Percentiles rank a stretch among this genome's conserved stretches.
These are phyloP conservation scores for Phaseolus lunatus DNA, from an alignment of 306 rosid species.

Conservation along the genomic window DNA sequence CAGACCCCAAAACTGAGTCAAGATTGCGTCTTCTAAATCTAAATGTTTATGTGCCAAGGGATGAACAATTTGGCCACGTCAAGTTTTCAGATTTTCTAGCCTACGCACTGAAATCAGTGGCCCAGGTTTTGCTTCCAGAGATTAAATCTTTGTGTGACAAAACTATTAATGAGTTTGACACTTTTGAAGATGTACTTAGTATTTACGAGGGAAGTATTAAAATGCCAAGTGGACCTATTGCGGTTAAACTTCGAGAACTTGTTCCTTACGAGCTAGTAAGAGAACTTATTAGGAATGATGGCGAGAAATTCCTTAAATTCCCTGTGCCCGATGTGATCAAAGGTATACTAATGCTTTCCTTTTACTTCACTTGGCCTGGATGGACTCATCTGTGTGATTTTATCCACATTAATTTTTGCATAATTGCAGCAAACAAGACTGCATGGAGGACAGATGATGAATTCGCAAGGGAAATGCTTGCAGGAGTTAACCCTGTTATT, in stretches of 20 bases:
- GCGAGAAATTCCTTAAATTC: conserved; percentile 78
- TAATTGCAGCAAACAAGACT: conserved; percentile 60
- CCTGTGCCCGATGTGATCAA: conserved; percentile 87
- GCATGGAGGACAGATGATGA: conserved; percentile 98
- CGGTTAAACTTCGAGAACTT: conserved; percentile 55
- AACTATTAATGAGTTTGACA: conserved; percentile 84
- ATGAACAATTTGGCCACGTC: conserved; percentile 73
- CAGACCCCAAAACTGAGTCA: conserved; percentile 78
- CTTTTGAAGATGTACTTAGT: conserved; percentile 65
- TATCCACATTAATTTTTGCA: background rate
- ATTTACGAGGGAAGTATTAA: conserved; percentile 72
- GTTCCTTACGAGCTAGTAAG: conserved; percentile 79
- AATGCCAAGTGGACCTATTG: conserved; percentile 61
- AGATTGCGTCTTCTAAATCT: conserved; percentile 77
- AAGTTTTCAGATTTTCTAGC: conserved; percentile 88
- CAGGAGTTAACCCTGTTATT: conserved; percentile 94
- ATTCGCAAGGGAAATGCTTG: conserved; percentile 91
- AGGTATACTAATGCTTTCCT: conserved; percentile 51
- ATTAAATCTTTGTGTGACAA: conserved; percentile 70
- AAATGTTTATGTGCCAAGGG: conserved; percentile 82
- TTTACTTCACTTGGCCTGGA: background rate
- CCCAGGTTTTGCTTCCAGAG: conserved; percentile 78
- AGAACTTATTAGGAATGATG: conserved; percentile 83
- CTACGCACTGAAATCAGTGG: conserved; percentile 72
- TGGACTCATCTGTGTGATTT: background rate